Evolutionary conservation across 495 filamentous ascomycete genomes (phyloP).

Genomic region (Penicillium samsonianum): DNA sequence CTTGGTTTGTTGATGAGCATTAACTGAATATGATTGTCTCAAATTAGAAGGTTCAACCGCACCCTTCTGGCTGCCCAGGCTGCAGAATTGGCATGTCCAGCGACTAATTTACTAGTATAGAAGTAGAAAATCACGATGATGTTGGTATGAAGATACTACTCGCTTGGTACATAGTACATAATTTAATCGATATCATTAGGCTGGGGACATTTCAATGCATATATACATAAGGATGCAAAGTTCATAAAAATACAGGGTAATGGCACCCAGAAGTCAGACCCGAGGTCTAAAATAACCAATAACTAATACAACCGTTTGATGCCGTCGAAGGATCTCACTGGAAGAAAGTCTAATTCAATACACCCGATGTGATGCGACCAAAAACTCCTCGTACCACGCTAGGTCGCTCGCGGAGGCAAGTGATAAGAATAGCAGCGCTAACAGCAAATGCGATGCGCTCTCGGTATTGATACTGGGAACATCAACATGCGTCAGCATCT

Average conservation of each 20-base stretch:
- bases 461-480: slow-evolving; percentile 65
- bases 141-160: neutral
- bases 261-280: neutral
- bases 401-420: slow-evolving; percentile 64
- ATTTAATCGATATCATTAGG: neutral
- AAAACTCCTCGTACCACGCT: slow-evolving; percentile 72
- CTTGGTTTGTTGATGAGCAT: neutral
- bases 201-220: neutral
- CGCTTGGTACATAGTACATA: neutral
- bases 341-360: slow-evolving; percentile 43
- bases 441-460: slow-evolving; percentile 74
- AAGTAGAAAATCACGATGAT: neutral
- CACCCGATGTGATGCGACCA: slow-evolving; percentile 60
- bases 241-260: neutral
- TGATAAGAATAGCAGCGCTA: slow-evolving; percentile 75
- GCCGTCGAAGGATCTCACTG: neutral
- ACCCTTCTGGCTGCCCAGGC: neutral
- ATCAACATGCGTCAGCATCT: slow-evolving; percentile 28
- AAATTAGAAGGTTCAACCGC: neutral
- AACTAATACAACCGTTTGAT: slow-evolving; percentile 20
- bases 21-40: neutral
- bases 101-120: neutral
- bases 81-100: neutral
- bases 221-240: neutral
- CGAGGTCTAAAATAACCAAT: neutral